Evolutionary conservation across 306 rosid genomes (phyloP), one percentile per base, ranked within the genome.

Genomic region (Oemleria cerasiformis): DNA sequence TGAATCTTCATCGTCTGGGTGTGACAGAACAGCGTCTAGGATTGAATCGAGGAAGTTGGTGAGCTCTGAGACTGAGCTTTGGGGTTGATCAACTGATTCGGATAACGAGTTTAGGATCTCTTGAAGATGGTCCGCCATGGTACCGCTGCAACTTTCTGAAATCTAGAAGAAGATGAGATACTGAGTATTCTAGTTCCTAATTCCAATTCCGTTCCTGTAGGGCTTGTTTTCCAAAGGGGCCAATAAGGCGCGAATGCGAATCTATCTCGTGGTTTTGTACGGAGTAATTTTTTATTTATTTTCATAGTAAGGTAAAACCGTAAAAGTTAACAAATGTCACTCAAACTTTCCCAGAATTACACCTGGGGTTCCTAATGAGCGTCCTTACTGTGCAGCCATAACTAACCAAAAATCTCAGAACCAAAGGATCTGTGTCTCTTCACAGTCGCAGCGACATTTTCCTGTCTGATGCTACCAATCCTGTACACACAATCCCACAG

Each of bases 41-140:
- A 81, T 66, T 42, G 88, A 82, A 83, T 77, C 85, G 39, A 91
- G 92, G 76, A 80, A 85, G 55, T 45, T 19, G 66, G 78, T 73
- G 73, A 94, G 86, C 80, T 85, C 90, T 3, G 76, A 68, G 58
- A 82, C 71, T 5, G 82, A 61, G 63, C 43, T 80, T 73, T 81
- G 81, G 57, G 75, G 80, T 44, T 82, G 82, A 48, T 50, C 88
- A 69, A 43, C 79, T 68, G 78, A 60, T 72, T 75, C 67, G 58
- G 95, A 85, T 75, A 80, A 73, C 44, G 92, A 81, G 63, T 71
- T 39, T 5, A 94, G 90, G 73, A 94, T 72, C 55, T 62, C 71
- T 43, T 65, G 90, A 55, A 87, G 85, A 67, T 43, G 73, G 38
- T 74, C 71, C 16, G 66, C 59, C 67, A 71, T 40, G 20, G 83